phyloP scores from a whole-genome alignment of 2,329 filamentous ascomycete species.

The Torrubiella hemipterigena region DNA sequence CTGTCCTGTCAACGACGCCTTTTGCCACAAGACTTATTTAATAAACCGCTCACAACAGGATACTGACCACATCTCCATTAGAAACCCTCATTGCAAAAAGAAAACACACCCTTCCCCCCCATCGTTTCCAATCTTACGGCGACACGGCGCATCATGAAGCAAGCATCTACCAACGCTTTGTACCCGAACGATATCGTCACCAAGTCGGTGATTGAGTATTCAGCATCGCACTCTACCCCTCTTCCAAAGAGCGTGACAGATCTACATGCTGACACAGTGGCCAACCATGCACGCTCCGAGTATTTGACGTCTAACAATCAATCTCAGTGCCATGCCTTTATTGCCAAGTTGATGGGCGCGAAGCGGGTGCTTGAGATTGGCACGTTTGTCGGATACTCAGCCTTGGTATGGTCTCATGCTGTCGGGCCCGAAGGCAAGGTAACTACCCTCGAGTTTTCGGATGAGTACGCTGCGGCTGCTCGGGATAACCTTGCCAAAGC shows the following conservation, averaged over 20 bases:
- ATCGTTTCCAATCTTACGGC: too few species aligned
- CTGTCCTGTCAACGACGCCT: too few species aligned
- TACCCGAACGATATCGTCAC: slow-evolving; percentile 29
- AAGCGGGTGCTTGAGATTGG: slow-evolving; percentile 29
- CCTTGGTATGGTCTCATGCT: slow-evolving; percentile 27
- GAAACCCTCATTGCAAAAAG: too few species aligned
- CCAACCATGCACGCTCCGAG: slow-evolving; percentile 11
- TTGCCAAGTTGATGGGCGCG: slow-evolving; percentile 22
- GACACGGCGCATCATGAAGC: slow-evolving; percentile 21
- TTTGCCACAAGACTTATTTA: too few species aligned
- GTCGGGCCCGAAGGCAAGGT: slow-evolving; percentile 25
- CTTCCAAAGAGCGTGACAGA: slow-evolving; percentile 28
- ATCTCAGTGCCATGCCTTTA: slow-evolving; percentile 19
- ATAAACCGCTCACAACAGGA: too few species aligned
- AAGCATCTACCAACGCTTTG: slow-evolving; percentile 20
- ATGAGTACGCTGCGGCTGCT: slow-evolving; percentile 29
- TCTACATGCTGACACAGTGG: slow-evolving; percentile 20
- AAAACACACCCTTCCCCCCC: background rate
- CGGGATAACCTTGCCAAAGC: slow-evolving; percentile 24
- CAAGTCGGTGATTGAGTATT: slow-evolving; percentile 28
- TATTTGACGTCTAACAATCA: slow-evolving; percentile 24
- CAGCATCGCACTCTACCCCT: slow-evolving; percentile 25
- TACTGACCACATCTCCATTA: too few species aligned
- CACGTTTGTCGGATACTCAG: slow-evolving; percentile 28
- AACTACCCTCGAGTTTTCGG: slow-evolving; percentile 31